These are phyloP conservation scores for Aegilops longissima DNA, from an alignment of 176 grass and related monocot genomes.

Conservation along the genomic window DNA sequence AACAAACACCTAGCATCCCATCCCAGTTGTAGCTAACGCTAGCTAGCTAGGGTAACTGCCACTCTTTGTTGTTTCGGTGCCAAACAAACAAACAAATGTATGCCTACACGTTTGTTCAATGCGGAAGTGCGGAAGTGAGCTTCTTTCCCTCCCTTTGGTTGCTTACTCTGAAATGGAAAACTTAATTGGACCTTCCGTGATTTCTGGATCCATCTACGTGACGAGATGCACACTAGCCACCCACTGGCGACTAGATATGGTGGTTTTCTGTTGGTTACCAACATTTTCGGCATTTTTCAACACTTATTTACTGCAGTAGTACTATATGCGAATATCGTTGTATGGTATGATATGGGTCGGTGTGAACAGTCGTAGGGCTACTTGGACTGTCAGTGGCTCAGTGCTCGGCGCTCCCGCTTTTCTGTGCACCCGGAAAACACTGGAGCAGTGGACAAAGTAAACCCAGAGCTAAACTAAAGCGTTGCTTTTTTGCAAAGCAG, in stretches of 20 bases:
- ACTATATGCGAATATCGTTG: neutral
- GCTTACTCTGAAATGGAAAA: neutral
- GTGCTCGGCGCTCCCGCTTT: too few species aligned
- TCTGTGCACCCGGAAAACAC: too few species aligned
- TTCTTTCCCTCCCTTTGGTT: neutral
- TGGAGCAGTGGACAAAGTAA: too few species aligned
- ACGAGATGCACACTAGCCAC: too few species aligned
- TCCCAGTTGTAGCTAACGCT: neutral
- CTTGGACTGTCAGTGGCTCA: neutral
- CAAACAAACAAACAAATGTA: neutral
- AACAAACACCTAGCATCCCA: neutral
- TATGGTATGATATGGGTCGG: neutral
- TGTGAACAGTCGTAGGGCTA: neutral
- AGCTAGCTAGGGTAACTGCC: constrained; percentile 16
- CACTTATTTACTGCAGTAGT: neutral
- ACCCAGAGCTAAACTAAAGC: too few species aligned
- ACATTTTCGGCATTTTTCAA: neutral
- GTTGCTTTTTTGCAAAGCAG: too few species aligned
- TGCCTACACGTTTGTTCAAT: neutral
- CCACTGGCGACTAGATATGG: too few species aligned
- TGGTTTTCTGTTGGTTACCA: neutral
- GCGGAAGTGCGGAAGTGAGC: neutral
- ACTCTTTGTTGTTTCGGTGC: neutral
- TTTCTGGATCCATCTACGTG: neutral
- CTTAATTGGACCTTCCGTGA: neutral